These are phyloP conservation scores for Gossypium ekmanianum DNA, from an alignment of 345 rosid species.

Conservation along the genomic window DNA sequence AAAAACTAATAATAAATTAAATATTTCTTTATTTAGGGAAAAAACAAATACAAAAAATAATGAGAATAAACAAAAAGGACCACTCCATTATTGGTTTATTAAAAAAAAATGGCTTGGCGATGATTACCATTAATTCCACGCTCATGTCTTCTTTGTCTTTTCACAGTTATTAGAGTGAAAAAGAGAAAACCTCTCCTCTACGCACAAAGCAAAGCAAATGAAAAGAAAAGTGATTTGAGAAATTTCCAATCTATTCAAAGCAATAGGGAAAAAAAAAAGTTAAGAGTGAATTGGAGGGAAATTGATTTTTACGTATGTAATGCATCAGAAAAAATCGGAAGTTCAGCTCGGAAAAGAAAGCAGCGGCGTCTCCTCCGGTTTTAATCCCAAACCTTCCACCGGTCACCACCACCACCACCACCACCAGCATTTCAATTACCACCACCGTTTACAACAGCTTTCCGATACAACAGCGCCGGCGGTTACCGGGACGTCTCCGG, in stretches of 20 bases:
- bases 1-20: too few species aligned
- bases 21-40: too few species aligned
- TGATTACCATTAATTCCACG: too few species aligned
- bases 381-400: constrained; percentile 51
- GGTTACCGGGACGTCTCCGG: neutral
- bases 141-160: too few species aligned
- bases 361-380: constrained; percentile 99
- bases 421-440: neutral
- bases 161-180: neutral
- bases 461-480: neutral
- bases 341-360: constrained; percentile 99
- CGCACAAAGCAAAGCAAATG: too few species aligned
- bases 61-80: too few species aligned
- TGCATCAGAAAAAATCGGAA: constrained; percentile 99
- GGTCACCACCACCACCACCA: constrained; percentile 22
- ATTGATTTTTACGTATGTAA: constrained; percentile 38
- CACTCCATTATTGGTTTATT: too few species aligned
- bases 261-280: neutral
- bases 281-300: neutral
- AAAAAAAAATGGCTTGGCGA: too few species aligned
- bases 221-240: neutral
- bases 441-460: neutral
- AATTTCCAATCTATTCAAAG: neutral
- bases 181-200: neutral
- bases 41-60: too few species aligned